phyloP scores from a whole-genome alignment of 2,329 filamentous ascomycete genomes.

The Xylaria sp. region DNA sequence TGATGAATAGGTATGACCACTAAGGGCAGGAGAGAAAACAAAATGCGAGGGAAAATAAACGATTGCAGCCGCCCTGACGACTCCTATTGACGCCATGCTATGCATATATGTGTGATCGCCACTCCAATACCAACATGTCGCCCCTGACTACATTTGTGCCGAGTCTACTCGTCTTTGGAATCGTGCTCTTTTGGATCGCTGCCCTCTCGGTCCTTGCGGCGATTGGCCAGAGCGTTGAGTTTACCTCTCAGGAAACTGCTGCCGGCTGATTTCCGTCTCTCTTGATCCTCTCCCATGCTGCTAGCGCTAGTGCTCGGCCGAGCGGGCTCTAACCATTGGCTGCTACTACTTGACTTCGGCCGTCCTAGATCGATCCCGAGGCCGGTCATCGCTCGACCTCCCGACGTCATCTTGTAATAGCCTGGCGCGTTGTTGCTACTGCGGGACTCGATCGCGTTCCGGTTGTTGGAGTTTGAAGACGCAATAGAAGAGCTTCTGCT shows the following conservation, averaged over 20 bases:
- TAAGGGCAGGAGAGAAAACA: background rate
- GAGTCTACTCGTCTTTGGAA: slow-evolving; percentile 36
- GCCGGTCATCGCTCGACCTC: slow-evolving; percentile 39
- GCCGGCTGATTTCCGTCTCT: slow-evolving; percentile 44
- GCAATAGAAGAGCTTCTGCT: slow-evolving; percentile 66
- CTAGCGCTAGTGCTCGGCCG: slow-evolving; percentile 37
- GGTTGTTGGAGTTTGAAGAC: slow-evolving; percentile 52
- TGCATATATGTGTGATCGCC: slow-evolving; percentile 24
- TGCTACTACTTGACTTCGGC: slow-evolving; percentile 45
- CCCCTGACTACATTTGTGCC: background rate
- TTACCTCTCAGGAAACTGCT: slow-evolving; percentile 52
- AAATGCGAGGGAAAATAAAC: background rate
- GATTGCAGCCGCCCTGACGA: slow-evolving; percentile 15
- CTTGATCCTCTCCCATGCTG: slow-evolving; percentile 29
- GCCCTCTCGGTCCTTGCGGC: slow-evolving; percentile 43
- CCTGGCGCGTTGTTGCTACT: slow-evolving; percentile 42
- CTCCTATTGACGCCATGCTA: slow-evolving; percentile 28
- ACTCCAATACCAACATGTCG: background rate
- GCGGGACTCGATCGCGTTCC: slow-evolving; percentile 40
- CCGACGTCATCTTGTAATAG: slow-evolving; percentile 49
- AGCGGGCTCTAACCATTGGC: slow-evolving; percentile 29
- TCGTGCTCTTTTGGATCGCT: slow-evolving; percentile 26
- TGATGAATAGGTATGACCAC: slow-evolving; percentile 4
- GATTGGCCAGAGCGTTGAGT: slow-evolving; percentile 47
- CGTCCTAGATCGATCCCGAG: slow-evolving; percentile 44